phyloP scores from a whole-genome alignment of 2,329 filamentous ascomycete species.

The Talaromyces sp. region DNA sequence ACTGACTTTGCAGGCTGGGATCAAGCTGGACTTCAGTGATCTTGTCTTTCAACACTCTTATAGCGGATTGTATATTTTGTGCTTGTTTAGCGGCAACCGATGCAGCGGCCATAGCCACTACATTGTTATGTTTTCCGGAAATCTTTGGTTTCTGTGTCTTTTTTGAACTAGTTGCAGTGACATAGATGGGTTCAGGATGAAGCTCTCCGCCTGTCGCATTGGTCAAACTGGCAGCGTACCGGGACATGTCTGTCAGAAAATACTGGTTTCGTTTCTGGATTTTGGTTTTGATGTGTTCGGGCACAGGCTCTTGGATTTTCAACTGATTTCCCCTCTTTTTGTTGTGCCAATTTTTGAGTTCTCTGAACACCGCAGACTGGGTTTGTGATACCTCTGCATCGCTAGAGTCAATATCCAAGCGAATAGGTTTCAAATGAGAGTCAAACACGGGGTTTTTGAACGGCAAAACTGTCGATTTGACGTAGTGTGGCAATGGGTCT shows the following conservation, averaged over 20 bases:
- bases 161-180: not conserved
- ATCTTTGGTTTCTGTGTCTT: not conserved
- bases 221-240: conserved; percentile 66
- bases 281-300: not conserved
- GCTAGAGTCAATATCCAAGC: not conserved
- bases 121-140: not conserved
- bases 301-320: not conserved
- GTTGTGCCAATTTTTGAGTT: conserved; percentile 21
- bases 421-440: not conserved
- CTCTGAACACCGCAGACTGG: not conserved
- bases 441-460: conserved; percentile 1
- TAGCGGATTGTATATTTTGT: not conserved
- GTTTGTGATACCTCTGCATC: not conserved
- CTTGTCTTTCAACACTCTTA: not conserved
- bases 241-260: conserved; percentile 62
- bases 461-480: not conserved
- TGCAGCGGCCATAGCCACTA: not conserved
- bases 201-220: conserved; percentile 59
- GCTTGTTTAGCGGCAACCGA: not conserved
- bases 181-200: conserved; percentile 56
- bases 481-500: not conserved
- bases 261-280: conserved; percentile 46
- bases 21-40: not conserved
- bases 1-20: conserved; percentile 31
- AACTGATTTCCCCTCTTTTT: conserved; percentile 16